Percentiles rank a stretch among this genome's conserved stretches.
Evolutionary conservation across 2,329 filamentous ascomycete genomes (phyloP).

Genomic region (Hypoxylon sp.): DNA sequence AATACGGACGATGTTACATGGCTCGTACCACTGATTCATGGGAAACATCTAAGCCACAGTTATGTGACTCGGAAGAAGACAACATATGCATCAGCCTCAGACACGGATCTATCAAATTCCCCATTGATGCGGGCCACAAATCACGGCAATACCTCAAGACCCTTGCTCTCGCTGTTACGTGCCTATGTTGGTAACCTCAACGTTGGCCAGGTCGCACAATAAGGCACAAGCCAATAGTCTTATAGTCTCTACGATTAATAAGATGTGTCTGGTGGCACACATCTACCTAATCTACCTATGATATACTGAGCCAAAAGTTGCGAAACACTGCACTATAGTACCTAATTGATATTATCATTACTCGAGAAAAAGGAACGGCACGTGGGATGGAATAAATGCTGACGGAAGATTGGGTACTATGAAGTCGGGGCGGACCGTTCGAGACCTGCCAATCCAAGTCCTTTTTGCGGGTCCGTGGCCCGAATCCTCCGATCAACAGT

Average conservation of each 20-base stretch:
- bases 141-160: neutral
- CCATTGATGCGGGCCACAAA: conserved; percentile 3
- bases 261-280: neutral
- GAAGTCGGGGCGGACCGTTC: conserved; percentile 25
- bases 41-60: conserved; percentile 18
- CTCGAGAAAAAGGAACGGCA: conserved; percentile 13
- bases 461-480: conserved; percentile 43
- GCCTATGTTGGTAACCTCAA: neutral
- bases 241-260: conserved; percentile 1
- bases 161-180: neutral
- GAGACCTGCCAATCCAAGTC: conserved; percentile 34
- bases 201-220: neutral
- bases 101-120: conserved; percentile 9
- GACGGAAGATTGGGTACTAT: conserved; percentile 13
- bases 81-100: conserved; percentile 21
- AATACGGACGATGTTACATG: conserved; percentile 32
- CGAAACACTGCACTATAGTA: conserved; percentile 1
- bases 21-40: conserved; percentile 14
- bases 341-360: conserved; percentile 3
- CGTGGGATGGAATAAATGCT: conserved; percentile 1
- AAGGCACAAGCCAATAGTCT: conserved; percentile 3
- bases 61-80: conserved; percentile 5
- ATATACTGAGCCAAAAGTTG: conserved; percentile 3
- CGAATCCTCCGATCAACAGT: conserved; percentile 44
- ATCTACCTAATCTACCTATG: too few relatives aligned